Evolutionary conservation across 495 filamentous ascomycete species (phyloP), one percentile per base, ranked within the genome.

Genomic region (Trichoderma gamsii): DNA sequence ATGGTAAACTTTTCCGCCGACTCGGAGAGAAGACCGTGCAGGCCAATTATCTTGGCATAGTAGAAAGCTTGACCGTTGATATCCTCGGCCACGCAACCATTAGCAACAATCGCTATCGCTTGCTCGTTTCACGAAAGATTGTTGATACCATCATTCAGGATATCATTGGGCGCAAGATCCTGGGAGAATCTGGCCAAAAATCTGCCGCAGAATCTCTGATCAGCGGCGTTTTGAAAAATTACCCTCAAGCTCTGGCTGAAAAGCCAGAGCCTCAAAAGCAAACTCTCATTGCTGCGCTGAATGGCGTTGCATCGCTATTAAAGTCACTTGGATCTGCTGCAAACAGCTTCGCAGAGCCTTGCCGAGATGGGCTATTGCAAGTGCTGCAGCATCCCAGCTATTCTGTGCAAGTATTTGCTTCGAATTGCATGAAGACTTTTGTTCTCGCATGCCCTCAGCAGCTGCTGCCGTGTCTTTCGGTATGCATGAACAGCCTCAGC

Each of bases 331-430:
- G 93, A 3, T 92, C 95, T 27, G 92, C 92, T 27, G 85, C 91
- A 51, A 89, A 85, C 65, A 81, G 78, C 59, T 84, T 95, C 72
- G 89, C 90, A 6, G 95, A 99, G 67, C 75, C 79, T 29, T 94
- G 91, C 72, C 86, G 93, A 29, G 95, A 98, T 75, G 91, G 89
- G 13, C 82, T 99, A 35, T 81, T 98, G 44, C 93, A 97, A 73
- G 92, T 97, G 13, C 80, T 98, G 4, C 90, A 96, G 71, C 96
- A 99, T 74, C 92, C 93, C 3, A 98, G 91, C 78, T 98, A 97
- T 74, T 93, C 92, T 9, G 93, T 99, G 8, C 95, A 98, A 75
- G 86, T 98, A 2, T 88, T 94, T 71, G 89, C 91, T 1, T 90
- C 95, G 38, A 85, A 89, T 71, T 96, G 92, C 72, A 78, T 98